Evolutionary conservation across 768 basidiomycete species (phyloP).

Genomic region (Tulasnella sp.): DNA sequence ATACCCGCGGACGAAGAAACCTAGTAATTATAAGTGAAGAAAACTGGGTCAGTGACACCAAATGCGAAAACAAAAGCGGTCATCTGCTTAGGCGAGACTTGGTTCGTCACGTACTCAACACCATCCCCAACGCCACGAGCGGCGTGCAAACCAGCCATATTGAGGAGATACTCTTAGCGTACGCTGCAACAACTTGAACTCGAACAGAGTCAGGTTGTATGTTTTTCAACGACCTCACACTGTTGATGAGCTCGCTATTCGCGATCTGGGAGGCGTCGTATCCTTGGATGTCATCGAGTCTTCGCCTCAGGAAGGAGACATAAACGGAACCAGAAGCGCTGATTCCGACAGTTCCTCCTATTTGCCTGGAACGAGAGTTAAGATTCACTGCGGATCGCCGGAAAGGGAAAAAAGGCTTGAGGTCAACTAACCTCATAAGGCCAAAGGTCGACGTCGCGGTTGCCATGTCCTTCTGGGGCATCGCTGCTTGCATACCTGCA

Average conservation of each 20-base stretch:
- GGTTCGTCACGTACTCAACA: neutral
- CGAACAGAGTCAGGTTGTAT: constrained; percentile 37
- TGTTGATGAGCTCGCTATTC: constrained; percentile 31
- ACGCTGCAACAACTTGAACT: constrained; percentile 24
- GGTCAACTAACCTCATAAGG: constrained; percentile 42
- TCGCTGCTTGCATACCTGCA: constrained; percentile 40
- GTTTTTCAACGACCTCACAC: constrained; percentile 12
- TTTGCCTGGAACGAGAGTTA: neutral
- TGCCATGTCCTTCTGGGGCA: constrained; percentile 42
- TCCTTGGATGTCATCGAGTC: constrained; percentile 33
- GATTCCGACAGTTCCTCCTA: constrained; percentile 42
- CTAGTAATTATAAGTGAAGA: neutral
- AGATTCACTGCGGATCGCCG: constrained; percentile 52
- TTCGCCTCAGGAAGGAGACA: constrained; percentile 32
- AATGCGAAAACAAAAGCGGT: neutral
- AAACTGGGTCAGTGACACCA: neutral
- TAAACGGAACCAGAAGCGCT: constrained; percentile 41
- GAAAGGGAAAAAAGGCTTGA: constrained; percentile 46
- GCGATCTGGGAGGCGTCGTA: constrained; percentile 17
- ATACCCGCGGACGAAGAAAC: constrained; percentile 5
- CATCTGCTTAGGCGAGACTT: neutral
- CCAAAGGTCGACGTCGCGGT: constrained; percentile 40
- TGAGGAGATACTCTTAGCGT: constrained; percentile 31
- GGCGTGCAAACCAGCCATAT: constrained; percentile 33
- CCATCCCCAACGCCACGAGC: neutral